Evolutionary conservation across 345 rosid species (phyloP).

Genomic region (Rhizophora apiculata): DNA sequence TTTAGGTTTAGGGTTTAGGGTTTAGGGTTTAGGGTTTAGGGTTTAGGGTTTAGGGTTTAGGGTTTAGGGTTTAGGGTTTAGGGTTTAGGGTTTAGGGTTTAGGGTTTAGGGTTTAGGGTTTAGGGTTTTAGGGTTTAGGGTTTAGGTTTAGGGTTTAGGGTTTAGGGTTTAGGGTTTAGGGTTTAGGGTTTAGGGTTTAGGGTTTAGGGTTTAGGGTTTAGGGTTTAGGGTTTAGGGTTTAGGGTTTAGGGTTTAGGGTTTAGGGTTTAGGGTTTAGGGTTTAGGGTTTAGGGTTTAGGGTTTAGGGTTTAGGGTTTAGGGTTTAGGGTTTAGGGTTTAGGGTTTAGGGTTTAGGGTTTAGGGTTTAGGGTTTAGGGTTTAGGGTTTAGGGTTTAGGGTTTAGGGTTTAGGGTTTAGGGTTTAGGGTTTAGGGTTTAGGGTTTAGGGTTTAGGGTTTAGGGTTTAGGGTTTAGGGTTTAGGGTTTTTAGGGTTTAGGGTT

Average conservation of each 20-base stretch:
- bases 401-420: slow-evolving; percentile 10
- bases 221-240: slow-evolving; percentile 6
- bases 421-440: neutral
- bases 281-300: slow-evolving; percentile 9
- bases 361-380: slow-evolving; percentile 10
- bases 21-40: slow-evolving; percentile 8
- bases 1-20: slow-evolving; percentile 11
- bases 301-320: slow-evolving; percentile 11
- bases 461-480: slow-evolving; percentile 10
- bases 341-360: slow-evolving; percentile 11
- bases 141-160: neutral
- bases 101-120: slow-evolving; percentile 1
- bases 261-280: slow-evolving; percentile 12
- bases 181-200: slow-evolving; percentile 4
- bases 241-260: slow-evolving; percentile 12
- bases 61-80: slow-evolving; percentile 8
- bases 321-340: slow-evolving; percentile 10
- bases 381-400: slow-evolving; percentile 7
- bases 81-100: slow-evolving; percentile 4
- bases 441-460: slow-evolving; percentile 8
- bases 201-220: neutral
- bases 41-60: slow-evolving; percentile 7
- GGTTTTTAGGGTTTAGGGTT: slow-evolving; percentile 9
- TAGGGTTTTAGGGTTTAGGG: neutral
- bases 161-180: slow-evolving; percentile 1